Conservation (phyloP, 306 rosid species). For the Medicago arabica region DNA sequence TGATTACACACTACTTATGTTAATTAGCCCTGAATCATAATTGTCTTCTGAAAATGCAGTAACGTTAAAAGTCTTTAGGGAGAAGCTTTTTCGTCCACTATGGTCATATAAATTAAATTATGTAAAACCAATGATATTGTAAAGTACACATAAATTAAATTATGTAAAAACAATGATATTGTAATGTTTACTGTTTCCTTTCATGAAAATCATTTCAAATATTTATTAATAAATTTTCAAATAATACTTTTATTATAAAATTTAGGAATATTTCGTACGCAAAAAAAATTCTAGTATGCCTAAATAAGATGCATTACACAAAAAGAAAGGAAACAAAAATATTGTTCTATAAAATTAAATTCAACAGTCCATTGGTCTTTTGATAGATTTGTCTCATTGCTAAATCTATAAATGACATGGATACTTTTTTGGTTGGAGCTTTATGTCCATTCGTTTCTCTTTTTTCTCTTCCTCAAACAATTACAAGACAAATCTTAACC, state of each 20-base stretch:
- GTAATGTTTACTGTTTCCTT: neutral
- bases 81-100: neutral
- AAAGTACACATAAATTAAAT: neutral
- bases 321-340: neutral
- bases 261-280: neutral
- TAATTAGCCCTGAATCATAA: too few relatives aligned
- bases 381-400: neutral
- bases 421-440: neutral
- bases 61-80: neutral
- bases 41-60: neutral
- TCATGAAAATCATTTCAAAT: neutral
- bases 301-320: neutral
- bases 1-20: too few relatives aligned
- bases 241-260: neutral
- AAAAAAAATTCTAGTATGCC: neutral
- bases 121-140: neutral
- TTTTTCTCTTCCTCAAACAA: constrained; percentile 42
- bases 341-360: neutral
- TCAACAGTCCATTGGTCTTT: constrained; percentile 33
- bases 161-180: neutral
- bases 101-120: neutral
- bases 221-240: neutral
- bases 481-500: constrained; percentile 59
- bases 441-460: constrained; percentile 49
- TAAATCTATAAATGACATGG: neutral